phyloP scores from a whole-genome alignment of 192 early-diverging fungal species.

The Rhizoclosmatium globosum region DNA sequence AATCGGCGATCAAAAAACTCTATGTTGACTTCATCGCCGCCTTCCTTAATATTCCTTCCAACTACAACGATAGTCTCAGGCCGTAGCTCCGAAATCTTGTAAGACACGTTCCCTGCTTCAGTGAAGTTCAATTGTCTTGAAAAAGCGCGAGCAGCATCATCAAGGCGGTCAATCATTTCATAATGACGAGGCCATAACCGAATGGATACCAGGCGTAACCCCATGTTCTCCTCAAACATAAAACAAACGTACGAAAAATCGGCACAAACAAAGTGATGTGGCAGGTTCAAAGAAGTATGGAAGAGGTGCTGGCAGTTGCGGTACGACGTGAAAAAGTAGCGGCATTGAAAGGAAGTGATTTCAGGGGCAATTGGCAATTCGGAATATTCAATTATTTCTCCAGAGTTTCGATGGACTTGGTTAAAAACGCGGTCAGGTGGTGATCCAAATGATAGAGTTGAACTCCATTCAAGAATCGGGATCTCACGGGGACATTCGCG shows the following conservation, averaged over 20 bases:
- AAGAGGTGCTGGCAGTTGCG: slow-evolving; percentile 3
- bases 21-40: slow-evolving; percentile 18
- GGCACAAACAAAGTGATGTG: background rate
- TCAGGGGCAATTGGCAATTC: slow-evolving; percentile 20
- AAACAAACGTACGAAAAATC: slow-evolving; percentile 21
- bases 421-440: background rate
- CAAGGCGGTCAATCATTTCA: background rate
- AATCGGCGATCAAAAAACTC: slow-evolving; percentile 21
- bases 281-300: background rate
- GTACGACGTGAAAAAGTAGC: slow-evolving; percentile 24
- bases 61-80: slow-evolving; percentile 15
- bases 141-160: background rate
- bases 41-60: background rate
- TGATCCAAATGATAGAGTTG: background rate
- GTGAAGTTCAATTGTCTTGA: slow-evolving; percentile 15
- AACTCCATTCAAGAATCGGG: slow-evolving; percentile 1
- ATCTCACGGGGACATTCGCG: background rate
- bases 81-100: background rate
- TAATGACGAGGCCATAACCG: slow-evolving; percentile 8
- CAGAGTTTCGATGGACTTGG: background rate
- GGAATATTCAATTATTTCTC: slow-evolving; percentile 9
- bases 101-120: slow-evolving; percentile 10
- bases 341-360: slow-evolving; percentile 30
- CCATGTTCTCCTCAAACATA: slow-evolving; percentile 22
- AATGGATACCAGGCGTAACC: slow-evolving; percentile 29